Base-by-base conservation (phyloP, 208 protist species). In the Angomonas desouzai region DNA sequence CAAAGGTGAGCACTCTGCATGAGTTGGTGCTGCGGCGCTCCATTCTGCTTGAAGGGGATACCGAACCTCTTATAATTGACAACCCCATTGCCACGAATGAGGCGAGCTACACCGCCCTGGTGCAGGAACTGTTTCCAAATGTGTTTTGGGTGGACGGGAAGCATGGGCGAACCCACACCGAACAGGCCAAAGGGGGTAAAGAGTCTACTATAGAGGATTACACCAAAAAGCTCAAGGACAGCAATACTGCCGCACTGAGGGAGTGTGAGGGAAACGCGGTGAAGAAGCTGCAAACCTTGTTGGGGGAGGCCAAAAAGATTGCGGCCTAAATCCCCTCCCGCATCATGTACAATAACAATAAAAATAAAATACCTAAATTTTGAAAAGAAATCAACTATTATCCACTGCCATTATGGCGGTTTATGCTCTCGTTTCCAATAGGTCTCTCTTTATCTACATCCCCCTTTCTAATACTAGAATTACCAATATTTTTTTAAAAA, bases 11-110 rank as follows among this genome's bases (percentile, higher is more conserved):
- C 10, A n/a, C 29, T 1, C 76, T 94, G 6, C 34, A 64, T 1
- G 72, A 77, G 11, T 48, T 94, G 20, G 51, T 70, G 10, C 55
- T 94, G 27, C 63, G 71, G 43, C 76, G 81, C 1, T 61, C 68
- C 22, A 62, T 92, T 2, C 3, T 29, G 13, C 43, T 94, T 10
- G 70, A 79, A 2, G 62, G 48, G 7, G 67, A 62, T 28, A 40
- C 55, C 20, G 64, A 80, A 30, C 58, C 62, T 0, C 62, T 93
- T 3, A 29, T 86, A 6, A 62, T 92, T 1, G 84, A 95, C 66
- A 95, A 95, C 30, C 89, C 89, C 9, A 53, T 95, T 18, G 89
- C 85, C 55, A 61, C 66, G 0, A 71, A 84, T 47, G 48, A 22
- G 13, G 67, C 58, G n/a, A 57, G 29, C 7, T 90, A 90, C 66